These are phyloP conservation scores for Cercospora zeae-maydis DNA, from an alignment of 2,329 filamentous ascomycete genomes.

Conservation along the genomic window DNA sequence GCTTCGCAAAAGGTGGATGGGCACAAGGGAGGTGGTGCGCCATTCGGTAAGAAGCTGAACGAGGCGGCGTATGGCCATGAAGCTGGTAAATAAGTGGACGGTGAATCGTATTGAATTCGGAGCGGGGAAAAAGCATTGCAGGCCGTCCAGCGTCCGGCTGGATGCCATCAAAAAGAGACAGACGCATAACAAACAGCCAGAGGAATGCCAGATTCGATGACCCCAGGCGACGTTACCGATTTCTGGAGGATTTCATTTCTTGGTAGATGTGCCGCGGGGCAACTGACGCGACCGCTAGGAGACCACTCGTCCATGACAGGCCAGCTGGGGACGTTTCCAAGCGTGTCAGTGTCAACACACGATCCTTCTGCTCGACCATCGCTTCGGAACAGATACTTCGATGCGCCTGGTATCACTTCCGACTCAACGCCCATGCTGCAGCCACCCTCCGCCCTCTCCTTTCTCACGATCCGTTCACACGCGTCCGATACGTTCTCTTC, in stretches of 20 bases:
- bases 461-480: not conserved
- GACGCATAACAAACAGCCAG: slow-evolving; percentile 1
- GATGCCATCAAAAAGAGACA: not conserved
- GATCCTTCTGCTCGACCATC: not conserved
- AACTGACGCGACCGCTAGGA: not conserved
- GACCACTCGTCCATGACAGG: not conserved
- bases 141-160: not conserved
- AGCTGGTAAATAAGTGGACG: slow-evolving; percentile 34
- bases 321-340: not conserved
- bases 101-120: not conserved
- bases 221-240: not conserved
- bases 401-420: not conserved
- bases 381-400: not conserved
- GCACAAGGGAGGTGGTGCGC: slow-evolving; percentile 18
- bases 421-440: not conserved
- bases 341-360: not conserved
- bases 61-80: slow-evolving; percentile 35
- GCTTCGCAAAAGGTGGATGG: slow-evolving; percentile 31
- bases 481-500: slow-evolving; percentile 7
- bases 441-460: not conserved
- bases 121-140: not conserved
- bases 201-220: not conserved
- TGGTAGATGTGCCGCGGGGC: not conserved
- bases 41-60: slow-evolving; percentile 32
- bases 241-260: not conserved